Conservation (phyloP, 176 grass and related monocot species). For the Eleusine coracana region DNA sequence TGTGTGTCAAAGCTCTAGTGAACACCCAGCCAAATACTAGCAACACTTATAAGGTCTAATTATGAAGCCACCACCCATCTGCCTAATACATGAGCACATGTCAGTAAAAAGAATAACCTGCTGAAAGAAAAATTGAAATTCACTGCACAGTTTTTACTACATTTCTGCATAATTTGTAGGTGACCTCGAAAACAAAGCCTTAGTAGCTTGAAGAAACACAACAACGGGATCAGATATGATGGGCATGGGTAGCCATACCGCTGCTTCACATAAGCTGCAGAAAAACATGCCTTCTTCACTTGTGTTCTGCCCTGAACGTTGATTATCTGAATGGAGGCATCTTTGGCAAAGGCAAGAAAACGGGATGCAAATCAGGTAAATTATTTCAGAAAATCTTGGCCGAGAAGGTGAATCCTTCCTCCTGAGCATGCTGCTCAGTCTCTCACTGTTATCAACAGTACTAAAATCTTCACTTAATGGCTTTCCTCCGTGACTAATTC, state of each 20-base stretch:
- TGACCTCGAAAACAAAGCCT: constrained; percentile 6
- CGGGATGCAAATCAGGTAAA: constrained; percentile 58
- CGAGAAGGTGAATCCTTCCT: constrained; percentile 54
- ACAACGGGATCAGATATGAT: neutral
- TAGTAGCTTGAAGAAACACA: neutral
- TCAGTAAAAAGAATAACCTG: neutral
- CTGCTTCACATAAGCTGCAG: constrained; percentile 93
- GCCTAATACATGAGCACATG: neutral
- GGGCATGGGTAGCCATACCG: constrained; percentile 53
- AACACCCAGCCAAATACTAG: neutral
- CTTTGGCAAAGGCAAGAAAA: constrained; percentile 53
- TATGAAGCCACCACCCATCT: neutral
- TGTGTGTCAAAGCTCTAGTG: constrained; percentile 1
- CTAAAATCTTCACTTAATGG: constrained; percentile 34
- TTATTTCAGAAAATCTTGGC: constrained; percentile 41
- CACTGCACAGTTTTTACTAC: neutral
- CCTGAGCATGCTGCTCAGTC: constrained; percentile 50
- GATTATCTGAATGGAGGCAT: constrained; percentile 47
- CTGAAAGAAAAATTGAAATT: constrained; percentile 9
- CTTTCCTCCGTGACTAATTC: constrained; percentile 53
- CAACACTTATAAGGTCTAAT: neutral
- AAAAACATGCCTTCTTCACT: constrained; percentile 96
- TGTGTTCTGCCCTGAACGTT: constrained; percentile 64
- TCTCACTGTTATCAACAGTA: constrained; percentile 49
- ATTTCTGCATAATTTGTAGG: neutral